phyloP scores from a whole-genome alignment of 2,329 filamentous ascomycete species.

The Aspergillus unguis region DNA sequence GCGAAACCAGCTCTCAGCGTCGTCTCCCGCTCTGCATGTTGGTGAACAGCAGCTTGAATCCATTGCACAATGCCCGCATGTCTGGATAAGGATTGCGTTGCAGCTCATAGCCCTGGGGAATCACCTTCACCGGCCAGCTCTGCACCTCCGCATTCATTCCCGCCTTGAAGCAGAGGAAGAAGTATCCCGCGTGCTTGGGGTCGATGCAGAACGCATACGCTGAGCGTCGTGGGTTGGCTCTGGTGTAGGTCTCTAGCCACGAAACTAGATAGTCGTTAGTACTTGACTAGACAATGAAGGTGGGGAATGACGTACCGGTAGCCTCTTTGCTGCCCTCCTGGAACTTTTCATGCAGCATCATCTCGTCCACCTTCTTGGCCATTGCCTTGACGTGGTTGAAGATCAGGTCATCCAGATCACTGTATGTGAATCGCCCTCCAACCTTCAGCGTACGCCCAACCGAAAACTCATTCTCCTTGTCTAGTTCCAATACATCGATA shows the following conservation, averaged over 20 bases:
- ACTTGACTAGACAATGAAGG: neutral
- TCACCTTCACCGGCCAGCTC: conserved; percentile 81
- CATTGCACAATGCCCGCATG: conserved; percentile 92
- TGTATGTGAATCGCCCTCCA: conserved; percentile 84
- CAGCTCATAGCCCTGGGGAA: conserved; percentile 90
- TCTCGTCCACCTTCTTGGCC: conserved; percentile 94
- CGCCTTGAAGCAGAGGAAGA: conserved; percentile 94
- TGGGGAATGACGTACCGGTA: conserved; percentile 64
- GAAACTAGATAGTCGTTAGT: conserved; percentile 58
- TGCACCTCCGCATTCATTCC: conserved; percentile 70
- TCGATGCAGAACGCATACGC: conserved; percentile 97
- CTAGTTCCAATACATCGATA: conserved; percentile 92
- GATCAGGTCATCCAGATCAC: conserved; percentile 94
- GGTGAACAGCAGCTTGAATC: conserved; percentile 82
- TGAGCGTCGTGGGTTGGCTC: conserved; percentile 89
- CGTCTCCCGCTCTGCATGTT: conserved; percentile 53
- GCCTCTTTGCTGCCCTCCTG: conserved; percentile 75
- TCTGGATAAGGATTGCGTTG: conserved; percentile 87
- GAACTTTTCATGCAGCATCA: conserved; percentile 93
- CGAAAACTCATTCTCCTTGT: conserved; percentile 96
- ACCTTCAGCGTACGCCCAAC: conserved; percentile 83
- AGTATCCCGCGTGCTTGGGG: conserved; percentile 86
- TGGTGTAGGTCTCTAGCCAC: conserved; percentile 94
- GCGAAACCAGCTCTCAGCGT: conserved; percentile 17
- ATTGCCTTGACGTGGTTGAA: conserved; percentile 97